Conservation (phyloP, 192 early-diverging fungal species). For the Coemansia sp. region DNA sequence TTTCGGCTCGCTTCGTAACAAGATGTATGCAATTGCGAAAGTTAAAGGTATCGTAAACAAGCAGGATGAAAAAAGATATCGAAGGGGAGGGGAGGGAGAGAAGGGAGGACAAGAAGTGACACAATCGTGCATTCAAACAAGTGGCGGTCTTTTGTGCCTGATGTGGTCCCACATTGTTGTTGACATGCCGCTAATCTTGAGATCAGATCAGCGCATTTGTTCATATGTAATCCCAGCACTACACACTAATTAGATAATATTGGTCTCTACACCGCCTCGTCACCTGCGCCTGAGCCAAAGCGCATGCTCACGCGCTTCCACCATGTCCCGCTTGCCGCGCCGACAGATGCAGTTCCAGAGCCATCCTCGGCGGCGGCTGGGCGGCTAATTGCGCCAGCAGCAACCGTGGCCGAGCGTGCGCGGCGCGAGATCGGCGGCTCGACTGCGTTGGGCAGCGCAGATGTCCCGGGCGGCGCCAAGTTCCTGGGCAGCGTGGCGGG, state of each 20-base stretch:
- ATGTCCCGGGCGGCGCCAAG: not conserved
- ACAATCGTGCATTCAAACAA: not conserved
- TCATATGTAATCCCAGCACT: too few relatives aligned
- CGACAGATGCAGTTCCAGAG: slow-evolving; percentile 19
- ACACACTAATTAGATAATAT: too few relatives aligned
- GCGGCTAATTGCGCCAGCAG: slow-evolving; percentile 19
- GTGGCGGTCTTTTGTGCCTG: not conserved
- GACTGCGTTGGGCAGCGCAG: not conserved
- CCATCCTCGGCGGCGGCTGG: not conserved
- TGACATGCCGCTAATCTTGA: too few relatives aligned
- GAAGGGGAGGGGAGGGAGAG: not conserved
- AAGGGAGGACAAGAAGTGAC: not conserved
- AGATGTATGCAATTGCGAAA: not conserved
- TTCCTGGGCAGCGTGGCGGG: slow-evolving; percentile 15
- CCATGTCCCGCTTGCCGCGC: slow-evolving; percentile 27
- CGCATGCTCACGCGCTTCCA: slow-evolving; percentile 52
- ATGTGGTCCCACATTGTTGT: too few relatives aligned
- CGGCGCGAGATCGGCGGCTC: slow-evolving; percentile 32
- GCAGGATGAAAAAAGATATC: too few relatives aligned
- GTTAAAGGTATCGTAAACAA: not conserved
- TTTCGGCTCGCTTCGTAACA: not conserved
- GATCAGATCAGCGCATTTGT: too few relatives aligned
- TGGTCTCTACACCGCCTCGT: slow-evolving; percentile 13
- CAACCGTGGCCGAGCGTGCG: slow-evolving; percentile 39
- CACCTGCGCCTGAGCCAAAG: slow-evolving; percentile 10